These are phyloP conservation scores for Neofusicoccum parvum DNA, from an alignment of 2,329 filamentous ascomycete species.

Conservation along the genomic window DNA sequence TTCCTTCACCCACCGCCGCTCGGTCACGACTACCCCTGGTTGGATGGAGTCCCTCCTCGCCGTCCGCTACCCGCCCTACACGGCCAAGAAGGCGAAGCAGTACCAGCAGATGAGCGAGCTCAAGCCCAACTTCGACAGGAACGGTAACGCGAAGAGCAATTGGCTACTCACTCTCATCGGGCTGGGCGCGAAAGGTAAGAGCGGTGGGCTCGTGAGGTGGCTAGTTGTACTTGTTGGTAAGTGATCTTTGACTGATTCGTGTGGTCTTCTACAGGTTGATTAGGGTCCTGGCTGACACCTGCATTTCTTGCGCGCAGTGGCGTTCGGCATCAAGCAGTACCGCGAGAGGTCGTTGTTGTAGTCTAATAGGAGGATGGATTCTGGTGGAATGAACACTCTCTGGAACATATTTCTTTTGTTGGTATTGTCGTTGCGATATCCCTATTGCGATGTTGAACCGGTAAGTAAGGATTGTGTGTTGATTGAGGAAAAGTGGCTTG, in stretches of 20 bases:
- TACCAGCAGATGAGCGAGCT: slow-evolving; percentile 53
- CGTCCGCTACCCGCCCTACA: slow-evolving; percentile 67
- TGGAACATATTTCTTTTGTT: not conserved
- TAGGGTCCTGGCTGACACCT: not conserved
- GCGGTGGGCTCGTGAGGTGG: slow-evolving; percentile 3
- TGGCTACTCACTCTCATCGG: slow-evolving; percentile 31
- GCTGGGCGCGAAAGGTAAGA: slow-evolving; percentile 22
- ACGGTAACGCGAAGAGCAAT: slow-evolving; percentile 44
- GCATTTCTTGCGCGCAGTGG: not conserved
- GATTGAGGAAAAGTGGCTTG: not conserved
- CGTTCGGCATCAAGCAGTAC: slow-evolving; percentile 6
- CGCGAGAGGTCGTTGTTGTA: slow-evolving; percentile 1
- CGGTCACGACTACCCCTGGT: slow-evolving; percentile 62
- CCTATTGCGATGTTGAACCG: not conserved
- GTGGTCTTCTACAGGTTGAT: not conserved
- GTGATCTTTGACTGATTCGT: slow-evolving; percentile 1
- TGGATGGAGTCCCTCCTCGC: slow-evolving; percentile 70
- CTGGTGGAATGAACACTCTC: not conserved
- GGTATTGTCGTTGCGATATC: slow-evolving; percentile 3
- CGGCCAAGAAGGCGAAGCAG: slow-evolving; percentile 55
- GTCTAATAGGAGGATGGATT: not conserved
- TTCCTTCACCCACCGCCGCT: slow-evolving; percentile 64
- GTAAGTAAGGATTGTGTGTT: not conserved
- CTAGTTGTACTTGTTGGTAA: slow-evolving; percentile 18
- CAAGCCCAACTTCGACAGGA: slow-evolving; percentile 63